Percentiles rank a stretch among this genome's conserved stretches.
phyloP scores from a whole-genome alignment of 495 filamentous ascomycete genomes.

The Penicillium subrubescens region DNA sequence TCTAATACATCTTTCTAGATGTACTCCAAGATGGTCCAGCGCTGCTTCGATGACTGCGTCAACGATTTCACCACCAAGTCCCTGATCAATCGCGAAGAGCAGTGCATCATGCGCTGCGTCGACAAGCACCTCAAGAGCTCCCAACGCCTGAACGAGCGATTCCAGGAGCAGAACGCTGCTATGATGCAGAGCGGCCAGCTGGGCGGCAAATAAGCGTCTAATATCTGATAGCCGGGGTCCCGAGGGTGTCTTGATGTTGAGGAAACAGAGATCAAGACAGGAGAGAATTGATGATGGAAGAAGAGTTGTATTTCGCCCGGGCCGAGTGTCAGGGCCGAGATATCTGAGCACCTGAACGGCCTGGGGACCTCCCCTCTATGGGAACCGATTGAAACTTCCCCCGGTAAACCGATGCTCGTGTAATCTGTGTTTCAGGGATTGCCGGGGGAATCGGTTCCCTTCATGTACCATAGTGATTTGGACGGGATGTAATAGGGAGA shows the following conservation, averaged over 20 bases:
- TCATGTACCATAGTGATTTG: conserved; percentile 32
- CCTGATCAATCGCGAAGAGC: conserved; percentile 79
- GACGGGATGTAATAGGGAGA: conserved; percentile 10
- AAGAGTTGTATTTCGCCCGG: background rate
- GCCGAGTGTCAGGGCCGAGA: background rate
- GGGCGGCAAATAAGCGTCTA: conserved; percentile 36
- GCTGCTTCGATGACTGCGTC: conserved; percentile 96
- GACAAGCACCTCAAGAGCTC: conserved; percentile 91
- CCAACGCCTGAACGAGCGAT: conserved; percentile 83
- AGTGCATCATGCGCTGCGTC: conserved; percentile 90
- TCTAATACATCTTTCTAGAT: conserved; percentile 57
- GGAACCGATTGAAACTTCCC: background rate
- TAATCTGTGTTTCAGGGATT: background rate
- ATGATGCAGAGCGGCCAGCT: conserved; percentile 74
- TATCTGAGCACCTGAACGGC: background rate
- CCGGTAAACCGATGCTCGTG: background rate
- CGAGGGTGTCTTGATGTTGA: conserved; percentile 3
- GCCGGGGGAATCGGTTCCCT: background rate
- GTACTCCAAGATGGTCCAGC: conserved; percentile 93
- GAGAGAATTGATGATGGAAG: background rate
- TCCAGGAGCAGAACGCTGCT: conserved; percentile 89
- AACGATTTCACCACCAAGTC: conserved; percentile 98
- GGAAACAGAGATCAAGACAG: background rate
- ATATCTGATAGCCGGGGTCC: background rate
- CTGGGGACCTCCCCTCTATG: background rate